Base-by-base conservation (phyloP, 805 yeast species). In the Suhomyces emberorum region DNA sequence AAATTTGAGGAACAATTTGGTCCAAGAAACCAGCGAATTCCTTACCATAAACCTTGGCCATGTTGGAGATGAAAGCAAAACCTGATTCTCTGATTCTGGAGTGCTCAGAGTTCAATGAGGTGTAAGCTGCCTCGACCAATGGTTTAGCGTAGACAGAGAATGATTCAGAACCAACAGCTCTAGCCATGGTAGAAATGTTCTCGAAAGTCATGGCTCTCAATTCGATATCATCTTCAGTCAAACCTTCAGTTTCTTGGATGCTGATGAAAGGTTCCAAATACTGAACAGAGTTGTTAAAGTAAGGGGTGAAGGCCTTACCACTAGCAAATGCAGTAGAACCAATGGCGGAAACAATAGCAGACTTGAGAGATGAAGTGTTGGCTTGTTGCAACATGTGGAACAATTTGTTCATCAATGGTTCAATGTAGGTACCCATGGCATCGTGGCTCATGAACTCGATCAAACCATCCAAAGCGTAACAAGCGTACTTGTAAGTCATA, bases 291-390 rank as follows among this genome's bases (percentile, higher is more conserved):
- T 79, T 76, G 55, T 79, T 77, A 63, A 91, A 91, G 70, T 76
- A 93, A 42, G 98, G 97, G 42, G 75, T 69, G 65, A 86, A 93
- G 26, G 84, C 75, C 51, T 81, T 81, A 63, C 97, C 96, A 29
- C 96, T 79, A 39, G 98, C 95, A 57, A 83, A 88, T 19, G 98
- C 98, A 41, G 96, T 87, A 26, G 98, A 89, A 38, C 98, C 98
- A 59, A 93, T 86, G 26, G 97, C 96, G 36, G 95, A 85, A 41
- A 93, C 96, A 55, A 85, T 81, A 42, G 87, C 86, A 32, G 85
- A 68, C 60, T 80, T 83, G 55, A 85, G 70, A 11, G 95, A 77
- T 15, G 89, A 83, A 24, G 83, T 74, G 49, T 79, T 74, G 32
- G 95, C 86, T 44, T 76, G 71, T 51, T 79, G 82, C 52, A 91